A percentile compares a stretch with the other conserved stretches of the same genome.
Evolutionary conservation across 2,329 filamentous ascomycete genomes (phyloP).

Genomic region (Phialocephala subalpina): DNA sequence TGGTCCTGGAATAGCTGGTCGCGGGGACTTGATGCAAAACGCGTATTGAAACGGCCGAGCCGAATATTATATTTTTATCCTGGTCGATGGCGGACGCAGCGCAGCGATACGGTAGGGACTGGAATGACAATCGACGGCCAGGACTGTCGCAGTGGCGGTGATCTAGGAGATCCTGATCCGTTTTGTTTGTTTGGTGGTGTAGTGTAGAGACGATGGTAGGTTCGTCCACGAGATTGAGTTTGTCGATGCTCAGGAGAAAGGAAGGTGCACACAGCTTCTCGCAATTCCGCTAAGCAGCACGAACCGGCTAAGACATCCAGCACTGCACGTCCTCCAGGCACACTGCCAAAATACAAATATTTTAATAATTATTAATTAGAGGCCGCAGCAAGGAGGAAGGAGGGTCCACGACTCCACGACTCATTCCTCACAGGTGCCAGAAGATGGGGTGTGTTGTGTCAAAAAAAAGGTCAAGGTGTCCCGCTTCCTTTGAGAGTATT

Average conservation of each 20-base stretch:
- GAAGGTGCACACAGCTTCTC: not conserved
- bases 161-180: conserved; percentile 22
- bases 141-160: conserved; percentile 6
- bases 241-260: not conserved
- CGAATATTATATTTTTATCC: conserved; percentile 23
- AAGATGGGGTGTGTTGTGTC: conserved; percentile 16
- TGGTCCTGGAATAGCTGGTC: conserved; percentile 15
- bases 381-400: conserved; percentile 17
- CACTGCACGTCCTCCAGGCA: conserved; percentile 10
- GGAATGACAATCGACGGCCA: conserved; percentile 9
- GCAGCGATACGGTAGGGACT: conserved; percentile 21
- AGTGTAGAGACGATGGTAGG: too few species aligned
- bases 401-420: not conserved
- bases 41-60: conserved; percentile 33
- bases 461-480: conserved; percentile 10
- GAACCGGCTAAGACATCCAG: conserved; percentile 1
- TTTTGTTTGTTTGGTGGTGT: not conserved
- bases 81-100: conserved; percentile 13
- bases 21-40: conserved; percentile 29
- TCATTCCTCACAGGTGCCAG: not conserved
- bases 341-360: not conserved
- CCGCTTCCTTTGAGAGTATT: conserved; percentile 3
- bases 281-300: conserved; percentile 15
- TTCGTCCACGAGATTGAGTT: not conserved
- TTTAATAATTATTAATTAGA: conserved; percentile 7